phyloP scores from a whole-genome alignment of 2,329 filamentous ascomycete genomes.

The Plectosphaerella sp. region DNA sequence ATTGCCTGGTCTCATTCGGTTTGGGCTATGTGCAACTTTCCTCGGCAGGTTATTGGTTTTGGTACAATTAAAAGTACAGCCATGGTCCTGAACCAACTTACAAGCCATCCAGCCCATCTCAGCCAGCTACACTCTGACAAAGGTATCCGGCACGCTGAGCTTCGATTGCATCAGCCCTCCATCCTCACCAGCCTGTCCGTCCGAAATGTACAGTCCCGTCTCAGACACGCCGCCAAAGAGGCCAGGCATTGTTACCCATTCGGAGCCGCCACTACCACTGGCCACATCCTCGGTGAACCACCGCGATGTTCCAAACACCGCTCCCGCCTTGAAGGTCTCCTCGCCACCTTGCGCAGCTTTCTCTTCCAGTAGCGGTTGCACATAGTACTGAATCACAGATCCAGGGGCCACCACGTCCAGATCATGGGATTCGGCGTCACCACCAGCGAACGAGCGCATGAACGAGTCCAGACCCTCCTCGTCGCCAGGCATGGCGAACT shows the following conservation, averaged over 20 bases:
- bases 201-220: constrained; percentile 51
- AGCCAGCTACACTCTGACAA: constrained; percentile 1
- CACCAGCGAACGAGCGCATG: constrained; percentile 24
- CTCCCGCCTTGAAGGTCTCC: constrained; percentile 16
- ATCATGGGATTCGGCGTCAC: constrained; percentile 24
- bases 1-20: too few relatives aligned
- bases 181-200: background rate
- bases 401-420: constrained; percentile 58
- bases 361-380: constrained; percentile 25
- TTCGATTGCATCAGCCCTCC: constrained; percentile 27
- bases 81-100: too few relatives aligned
- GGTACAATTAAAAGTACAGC: too few relatives aligned
- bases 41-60: too few relatives aligned
- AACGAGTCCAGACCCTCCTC: constrained; percentile 51
- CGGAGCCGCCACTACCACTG: constrained; percentile 13
- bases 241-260: constrained; percentile 18
- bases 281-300: background rate
- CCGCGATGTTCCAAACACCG: constrained; percentile 3
- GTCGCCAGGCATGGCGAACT: constrained; percentile 39
- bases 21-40: too few relatives aligned
- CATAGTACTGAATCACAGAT: constrained; percentile 64
- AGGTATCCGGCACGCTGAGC: constrained; percentile 43
- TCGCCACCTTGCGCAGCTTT: constrained; percentile 1
- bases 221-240: constrained; percentile 62
- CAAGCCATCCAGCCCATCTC: too few relatives aligned